Evolutionary conservation across 2,329 filamentous ascomycete genomes (phyloP).

Genomic region (Aureobasidium sp.): DNA sequence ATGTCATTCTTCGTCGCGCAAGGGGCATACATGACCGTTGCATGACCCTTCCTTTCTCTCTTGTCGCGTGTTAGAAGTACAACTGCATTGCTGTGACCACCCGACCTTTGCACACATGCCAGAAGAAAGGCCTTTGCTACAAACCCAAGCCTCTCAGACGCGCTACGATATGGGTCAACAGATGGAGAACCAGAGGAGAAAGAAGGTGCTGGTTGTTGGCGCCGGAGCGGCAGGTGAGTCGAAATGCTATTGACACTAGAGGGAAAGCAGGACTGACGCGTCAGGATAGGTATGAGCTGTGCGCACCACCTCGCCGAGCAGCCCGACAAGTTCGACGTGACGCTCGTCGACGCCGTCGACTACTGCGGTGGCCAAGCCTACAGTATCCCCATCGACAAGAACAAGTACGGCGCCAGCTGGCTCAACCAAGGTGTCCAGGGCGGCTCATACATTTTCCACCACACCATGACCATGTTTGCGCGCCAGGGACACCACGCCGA

Average conservation of each 20-base stretch:
- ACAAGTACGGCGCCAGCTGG: slow-evolving; percentile 50
- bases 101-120: slow-evolving; percentile 6
- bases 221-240: slow-evolving; percentile 56
- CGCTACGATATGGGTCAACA: slow-evolving; percentile 30
- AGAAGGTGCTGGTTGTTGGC: slow-evolving; percentile 52
- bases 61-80: not conserved
- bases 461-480: slow-evolving; percentile 58
- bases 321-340: slow-evolving; percentile 57
- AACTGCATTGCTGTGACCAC: not conserved
- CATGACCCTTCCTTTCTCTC: not conserved
- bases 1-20: not conserved
- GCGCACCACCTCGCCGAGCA: slow-evolving; percentile 59
- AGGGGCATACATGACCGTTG: not conserved
- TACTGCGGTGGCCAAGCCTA: slow-evolving; percentile 56
- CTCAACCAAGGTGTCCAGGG: slow-evolving; percentile 58
- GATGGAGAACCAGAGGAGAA: slow-evolving; percentile 31
- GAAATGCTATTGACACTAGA: slow-evolving; percentile 18
- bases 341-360: slow-evolving; percentile 50
- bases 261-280: slow-evolving; percentile 4
- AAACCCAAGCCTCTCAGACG: slow-evolving; percentile 22
- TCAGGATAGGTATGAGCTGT: slow-evolving; percentile 48
- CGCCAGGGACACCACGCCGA: slow-evolving; percentile 49
- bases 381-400: slow-evolving; percentile 48
- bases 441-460: slow-evolving; percentile 58
- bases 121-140: slow-evolving; percentile 14